Base-by-base conservation (phyloP, 768 basidiomycete species). In the Kwoniella europaea region DNA sequence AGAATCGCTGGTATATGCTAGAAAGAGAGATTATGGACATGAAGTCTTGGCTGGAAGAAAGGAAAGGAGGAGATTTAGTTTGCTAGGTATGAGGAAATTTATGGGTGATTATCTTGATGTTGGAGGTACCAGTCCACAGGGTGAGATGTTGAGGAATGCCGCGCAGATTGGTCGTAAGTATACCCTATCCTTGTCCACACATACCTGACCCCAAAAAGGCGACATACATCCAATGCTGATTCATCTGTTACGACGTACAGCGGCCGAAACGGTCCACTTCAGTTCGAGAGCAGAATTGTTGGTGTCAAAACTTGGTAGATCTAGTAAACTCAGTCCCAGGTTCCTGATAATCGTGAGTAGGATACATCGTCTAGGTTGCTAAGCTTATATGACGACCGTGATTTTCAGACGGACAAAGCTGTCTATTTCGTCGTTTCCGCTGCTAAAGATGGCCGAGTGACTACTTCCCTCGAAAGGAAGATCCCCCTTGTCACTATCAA, bases 101-200 rank as follows among this genome's bases (percentile, higher is more conserved):
- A 88, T 91, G 88, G 97, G 97, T 7, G 97, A 99, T 83, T 99
- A 99, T 84, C 88, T 99, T 22, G 91, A 93, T 78, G 85, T 98
- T 44, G 95, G 93, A 66, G 92, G 91, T 4, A 90, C 88, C 77
- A 83, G 83, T 71, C 81, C 92, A 0, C 85, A 94, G 4, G 94
- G 94, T 2, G 88, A 89, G 75, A 89, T 92, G 77, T 81, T 99
- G 75, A 88, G 88, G 50, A 85, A 85, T 20, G 90, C 88, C 35
- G 93, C 92, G 79, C 88, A 88, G 1, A 87, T 95, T 72, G 88
- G 90, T 75, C 85, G 94, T 94, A 72, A 80, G 90, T 84, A 0
- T 6, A 35, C 5, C 35, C 35, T 9, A 0, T 35, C 35, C 35
- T 3, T 27, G 27, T 27, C 27, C 27, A 27, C 27, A 27, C 27